Base-by-base conservation (phyloP, 139 green algal species). In the Micromonas pusilla region DNA sequence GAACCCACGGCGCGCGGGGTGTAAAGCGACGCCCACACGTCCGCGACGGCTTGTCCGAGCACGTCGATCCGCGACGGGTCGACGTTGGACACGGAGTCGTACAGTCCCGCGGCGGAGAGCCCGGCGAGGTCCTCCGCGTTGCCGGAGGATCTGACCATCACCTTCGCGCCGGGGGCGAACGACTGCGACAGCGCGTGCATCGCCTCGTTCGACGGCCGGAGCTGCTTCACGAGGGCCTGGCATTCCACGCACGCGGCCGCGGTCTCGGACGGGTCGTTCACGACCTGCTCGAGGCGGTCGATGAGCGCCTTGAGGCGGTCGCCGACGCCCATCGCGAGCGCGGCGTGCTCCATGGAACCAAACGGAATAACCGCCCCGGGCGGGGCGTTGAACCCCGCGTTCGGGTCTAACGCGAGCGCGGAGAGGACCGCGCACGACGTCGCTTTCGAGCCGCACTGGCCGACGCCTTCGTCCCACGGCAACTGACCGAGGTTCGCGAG, bases 101-200 rank as follows among this genome's bases (percentile, higher is more conserved):
- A 98, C 74, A 99, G 88, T 1, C 95, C 95, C 3, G 95, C 95
- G 13, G 89, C 92, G 32, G 84, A 87, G 87, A 96, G 88, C 23
- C 91, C 91, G 30, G 74, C 90, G 64, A 99, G 78, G 79, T 99
- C 95, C 82, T 99, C 95, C 78, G 98, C 94, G 68, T 98, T 98
- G 25, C 93, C 91, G 20, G 79, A 90, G 34, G 90, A 97, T 26
- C 95, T 87, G 20, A 86, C 88, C 28, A 94, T 93, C 13, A 94
- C 52, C 26, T 38, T 36, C 30, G 71, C 71, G 19, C 71, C 52
- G 20, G 37, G 2, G 4, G 33, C 52, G 19, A 77, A 39, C 19
- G 20, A 13, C 1, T 54, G 6, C 39, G 39, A 37, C 13, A 66
- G 19, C 30, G 37, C 52, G 19, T 39, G 16, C 13, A 66, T 32